Conservation (phyloP, 148 eudicot genomes). For the Mesembryanthemum crystallinum region DNA sequence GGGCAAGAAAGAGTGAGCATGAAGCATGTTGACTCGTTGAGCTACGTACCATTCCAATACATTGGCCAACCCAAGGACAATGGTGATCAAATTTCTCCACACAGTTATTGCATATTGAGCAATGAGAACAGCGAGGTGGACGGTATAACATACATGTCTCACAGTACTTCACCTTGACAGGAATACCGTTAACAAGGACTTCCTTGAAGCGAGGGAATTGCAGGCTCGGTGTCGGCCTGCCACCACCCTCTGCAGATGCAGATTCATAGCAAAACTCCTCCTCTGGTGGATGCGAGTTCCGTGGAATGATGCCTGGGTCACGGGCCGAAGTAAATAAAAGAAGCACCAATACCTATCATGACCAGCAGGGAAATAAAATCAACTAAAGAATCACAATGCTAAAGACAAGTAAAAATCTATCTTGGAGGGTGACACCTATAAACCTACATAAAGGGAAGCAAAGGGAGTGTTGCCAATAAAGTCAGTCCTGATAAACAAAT, state of each 20-base stretch:
- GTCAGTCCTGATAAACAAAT: neutral
- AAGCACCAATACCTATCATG: constrained; percentile 49
- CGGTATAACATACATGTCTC: constrained; percentile 73
- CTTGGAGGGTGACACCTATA: neutral
- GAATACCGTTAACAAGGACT: constrained; percentile 42
- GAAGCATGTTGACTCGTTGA: constrained; percentile 3
- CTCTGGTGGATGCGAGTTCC: constrained; percentile 60
- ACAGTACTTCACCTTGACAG: constrained; percentile 59
- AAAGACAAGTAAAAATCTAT: neutral
- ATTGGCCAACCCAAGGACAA: constrained; percentile 76
- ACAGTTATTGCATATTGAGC: constrained; percentile 60
- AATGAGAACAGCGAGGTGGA: constrained; percentile 72
- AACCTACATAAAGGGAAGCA: neutral
- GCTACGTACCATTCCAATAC: constrained; percentile 51
- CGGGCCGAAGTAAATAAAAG: constrained; percentile 54
- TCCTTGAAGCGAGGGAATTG: constrained; percentile 55
- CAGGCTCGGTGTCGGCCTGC: constrained; percentile 44
- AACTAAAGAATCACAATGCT: constrained; percentile 20
- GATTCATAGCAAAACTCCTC: constrained; percentile 47
- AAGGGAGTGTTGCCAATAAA: neutral
- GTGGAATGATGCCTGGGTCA: constrained; percentile 70
- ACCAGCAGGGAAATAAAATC: constrained; percentile 17
- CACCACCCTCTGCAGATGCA: constrained; percentile 38
- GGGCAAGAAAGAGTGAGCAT: neutral
- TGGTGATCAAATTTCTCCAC: constrained; percentile 70